Evolutionary conservation across 768 basidiomycete species (phyloP).

Genomic region (Lyophyllum atratum): DNA sequence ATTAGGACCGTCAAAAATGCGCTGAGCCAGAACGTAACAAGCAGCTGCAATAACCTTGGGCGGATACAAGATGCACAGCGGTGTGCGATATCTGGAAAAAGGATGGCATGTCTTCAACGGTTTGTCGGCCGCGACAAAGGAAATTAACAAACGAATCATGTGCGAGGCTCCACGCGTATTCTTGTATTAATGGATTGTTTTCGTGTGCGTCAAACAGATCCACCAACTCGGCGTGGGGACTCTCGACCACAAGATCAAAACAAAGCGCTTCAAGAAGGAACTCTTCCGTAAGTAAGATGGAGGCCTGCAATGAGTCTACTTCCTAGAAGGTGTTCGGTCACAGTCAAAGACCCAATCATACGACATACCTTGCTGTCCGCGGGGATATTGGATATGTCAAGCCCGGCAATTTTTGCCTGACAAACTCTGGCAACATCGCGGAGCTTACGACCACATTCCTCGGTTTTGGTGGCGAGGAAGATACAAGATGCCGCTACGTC

Average conservation of each 20-base stretch:
- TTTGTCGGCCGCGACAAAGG: constrained; percentile 2
- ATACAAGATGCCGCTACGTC: constrained; percentile 85
- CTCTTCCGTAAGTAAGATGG: constrained; percentile 77
- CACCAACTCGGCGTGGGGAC: constrained; percentile 74
- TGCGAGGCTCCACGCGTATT: constrained; percentile 83
- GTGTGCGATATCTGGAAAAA: constrained; percentile 68
- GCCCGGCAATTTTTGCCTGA: constrained; percentile 63
- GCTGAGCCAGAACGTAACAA: constrained; percentile 77
- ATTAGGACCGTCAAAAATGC: constrained; percentile 70
- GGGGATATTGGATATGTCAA: constrained; percentile 56
- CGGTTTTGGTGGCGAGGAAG: constrained; percentile 90
- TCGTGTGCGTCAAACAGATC: constrained; percentile 66
- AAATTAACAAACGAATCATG: constrained; percentile 74
- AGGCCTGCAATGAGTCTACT: constrained; percentile 67
- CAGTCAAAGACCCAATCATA: background rate
- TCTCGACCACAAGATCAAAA: constrained; percentile 81
- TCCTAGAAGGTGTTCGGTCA: constrained; percentile 48
- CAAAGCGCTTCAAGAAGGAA: constrained; percentile 79
- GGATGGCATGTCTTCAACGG: constrained; percentile 9
- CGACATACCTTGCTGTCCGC: constrained; percentile 64
- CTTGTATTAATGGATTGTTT: constrained; percentile 53
- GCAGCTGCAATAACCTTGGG: constrained; percentile 75
- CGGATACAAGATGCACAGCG: constrained; percentile 70
- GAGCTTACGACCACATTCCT: constrained; percentile 85
- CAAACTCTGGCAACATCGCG: constrained; percentile 81